phyloP scores from a whole-genome alignment of 768 basidiomycete species.

The Panellus pusillus region DNA sequence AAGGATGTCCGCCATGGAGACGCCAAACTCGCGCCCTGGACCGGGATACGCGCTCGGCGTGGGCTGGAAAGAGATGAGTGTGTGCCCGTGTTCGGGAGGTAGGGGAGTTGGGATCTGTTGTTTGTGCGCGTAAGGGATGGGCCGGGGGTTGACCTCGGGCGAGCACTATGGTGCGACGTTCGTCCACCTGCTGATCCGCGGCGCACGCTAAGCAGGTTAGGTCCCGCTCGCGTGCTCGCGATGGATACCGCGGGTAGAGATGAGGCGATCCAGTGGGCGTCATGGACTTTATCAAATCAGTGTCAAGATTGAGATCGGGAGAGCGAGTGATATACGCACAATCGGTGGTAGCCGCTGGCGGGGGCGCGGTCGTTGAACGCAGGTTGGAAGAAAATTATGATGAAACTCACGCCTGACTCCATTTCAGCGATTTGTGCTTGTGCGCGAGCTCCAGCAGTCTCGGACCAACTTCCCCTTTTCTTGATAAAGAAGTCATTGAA shows the following conservation, averaged over 20 bases:
- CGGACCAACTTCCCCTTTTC: slow-evolving; percentile 15
- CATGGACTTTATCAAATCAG: slow-evolving; percentile 2
- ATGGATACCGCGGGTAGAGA: slow-evolving; percentile 5
- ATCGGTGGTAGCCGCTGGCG: slow-evolving; percentile 17
- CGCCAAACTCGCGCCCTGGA: slow-evolving; percentile 17
- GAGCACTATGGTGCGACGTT: slow-evolving; percentile 3
- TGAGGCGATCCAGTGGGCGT: slow-evolving; percentile 13
- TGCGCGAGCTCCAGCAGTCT: background rate
- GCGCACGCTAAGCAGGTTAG: slow-evolving; percentile 6
- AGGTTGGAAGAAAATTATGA: background rate
- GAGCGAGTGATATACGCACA: background rate
- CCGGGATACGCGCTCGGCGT: slow-evolving; percentile 13
- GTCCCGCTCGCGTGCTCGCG: slow-evolving; percentile 1
- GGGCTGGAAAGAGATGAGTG: slow-evolving; percentile 20
- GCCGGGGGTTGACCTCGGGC: background rate
- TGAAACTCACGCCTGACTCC: slow-evolving; percentile 8
- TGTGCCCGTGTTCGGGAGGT: slow-evolving; percentile 20
- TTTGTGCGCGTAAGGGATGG: slow-evolving; percentile 9
- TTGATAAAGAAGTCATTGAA: background rate
- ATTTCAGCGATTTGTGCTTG: background rate
- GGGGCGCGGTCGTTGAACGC: background rate
- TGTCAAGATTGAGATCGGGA: background rate
- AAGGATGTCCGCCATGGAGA: slow-evolving; percentile 21
- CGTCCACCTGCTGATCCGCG: slow-evolving; percentile 12
- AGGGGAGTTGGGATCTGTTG: slow-evolving; percentile 22